Percentiles rank a stretch among this genome's conserved stretches.
Evolutionary conservation across 805 yeast genomes (phyloP).

Genomic region (Candida koratica): DNA sequence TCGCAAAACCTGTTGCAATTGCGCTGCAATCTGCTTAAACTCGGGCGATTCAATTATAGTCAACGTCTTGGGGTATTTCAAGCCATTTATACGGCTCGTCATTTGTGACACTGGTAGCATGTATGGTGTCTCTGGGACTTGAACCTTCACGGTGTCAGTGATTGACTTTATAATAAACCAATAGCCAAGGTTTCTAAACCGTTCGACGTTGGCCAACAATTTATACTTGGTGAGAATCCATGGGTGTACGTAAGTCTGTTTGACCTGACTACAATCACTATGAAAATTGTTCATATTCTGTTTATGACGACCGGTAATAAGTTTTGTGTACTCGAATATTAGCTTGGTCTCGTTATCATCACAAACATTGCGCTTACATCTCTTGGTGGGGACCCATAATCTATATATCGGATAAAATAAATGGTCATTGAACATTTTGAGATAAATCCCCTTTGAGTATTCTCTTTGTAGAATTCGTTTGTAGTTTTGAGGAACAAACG

Average conservation of each 20-base stretch:
- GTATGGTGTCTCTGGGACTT: too few relatives aligned
- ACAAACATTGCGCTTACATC: slow-evolving; percentile 27
- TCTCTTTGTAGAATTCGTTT: slow-evolving; percentile 18
- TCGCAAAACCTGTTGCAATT: too few relatives aligned
- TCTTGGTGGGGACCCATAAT: slow-evolving; percentile 25
- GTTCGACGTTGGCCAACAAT: background rate
- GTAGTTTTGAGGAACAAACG: slow-evolving; percentile 18
- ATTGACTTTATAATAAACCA: too few relatives aligned
- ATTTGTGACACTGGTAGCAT: too few relatives aligned
- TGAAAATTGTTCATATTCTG: slow-evolving; percentile 15
- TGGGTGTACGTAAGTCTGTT: slow-evolving; percentile 10
- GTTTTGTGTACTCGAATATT: slow-evolving; percentile 19
- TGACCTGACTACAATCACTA: slow-evolving; percentile 3
- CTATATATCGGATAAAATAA: slow-evolving; percentile 25
- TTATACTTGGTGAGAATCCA: slow-evolving; percentile 8
- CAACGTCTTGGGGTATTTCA: too few relatives aligned
- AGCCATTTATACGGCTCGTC: too few relatives aligned
- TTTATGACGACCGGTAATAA: slow-evolving; percentile 18
- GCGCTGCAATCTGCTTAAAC: too few relatives aligned
- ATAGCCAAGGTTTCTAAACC: background rate
- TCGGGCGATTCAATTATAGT: too few relatives aligned
- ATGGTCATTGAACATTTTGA: slow-evolving; percentile 19
- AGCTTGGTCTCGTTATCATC: slow-evolving; percentile 18
- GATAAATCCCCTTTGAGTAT: slow-evolving; percentile 18
- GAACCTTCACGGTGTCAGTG: too few relatives aligned